A percentile compares a stretch with the other conserved stretches of the same genome.
phyloP scores from a whole-genome alignment of 2,329 filamentous ascomycete genomes.

The Scedosporium apiospermum region DNA sequence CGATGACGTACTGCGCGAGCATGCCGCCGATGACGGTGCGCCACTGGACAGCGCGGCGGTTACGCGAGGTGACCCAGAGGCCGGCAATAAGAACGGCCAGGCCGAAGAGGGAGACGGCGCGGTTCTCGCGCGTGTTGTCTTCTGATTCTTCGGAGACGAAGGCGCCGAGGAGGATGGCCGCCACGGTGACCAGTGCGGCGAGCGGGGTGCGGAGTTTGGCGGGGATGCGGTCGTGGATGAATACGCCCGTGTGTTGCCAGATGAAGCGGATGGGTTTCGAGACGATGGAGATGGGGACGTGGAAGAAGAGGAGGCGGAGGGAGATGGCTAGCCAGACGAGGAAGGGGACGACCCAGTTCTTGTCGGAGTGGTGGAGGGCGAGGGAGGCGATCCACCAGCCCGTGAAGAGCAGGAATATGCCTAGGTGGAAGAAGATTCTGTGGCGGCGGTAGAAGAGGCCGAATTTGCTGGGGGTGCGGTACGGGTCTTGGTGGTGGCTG shows the following conservation, averaged over 20 bases:
- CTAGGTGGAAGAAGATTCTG: slow-evolving; percentile 35
- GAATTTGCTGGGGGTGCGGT: slow-evolving; percentile 13
- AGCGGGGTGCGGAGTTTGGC: slow-evolving; percentile 40
- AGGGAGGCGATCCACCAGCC: slow-evolving; percentile 71
- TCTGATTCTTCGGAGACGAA: slow-evolving; percentile 62
- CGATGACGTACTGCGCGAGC: slow-evolving; percentile 79
- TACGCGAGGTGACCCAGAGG: slow-evolving; percentile 63
- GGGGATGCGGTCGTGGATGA: slow-evolving; percentile 53
- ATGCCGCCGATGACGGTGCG: slow-evolving; percentile 82
- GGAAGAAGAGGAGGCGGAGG: slow-evolving; percentile 64
- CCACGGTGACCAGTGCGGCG: slow-evolving; percentile 55
- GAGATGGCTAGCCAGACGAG: slow-evolving; percentile 68
- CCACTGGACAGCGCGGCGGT: slow-evolving; percentile 58
- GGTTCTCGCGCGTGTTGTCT: slow-evolving; percentile 72
- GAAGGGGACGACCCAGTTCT: slow-evolving; percentile 78
- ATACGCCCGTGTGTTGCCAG: slow-evolving; percentile 57
- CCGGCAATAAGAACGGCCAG: slow-evolving; percentile 57
- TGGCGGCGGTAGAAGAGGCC: slow-evolving; percentile 33
- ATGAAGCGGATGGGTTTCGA: slow-evolving; percentile 55
- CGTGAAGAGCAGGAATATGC: slow-evolving; percentile 34
- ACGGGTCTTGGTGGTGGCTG: slow-evolving; percentile 12
- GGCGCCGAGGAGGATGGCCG: slow-evolving; percentile 66
- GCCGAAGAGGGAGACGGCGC: slow-evolving; percentile 73
- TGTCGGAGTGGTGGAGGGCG: slow-evolving; percentile 60
- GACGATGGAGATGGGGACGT: slow-evolving; percentile 58